Evolutionary conservation across 345 rosid species (phyloP), one percentile per base, ranked within the genome.

Genomic region (Sisymbrium altissimum): DNA sequence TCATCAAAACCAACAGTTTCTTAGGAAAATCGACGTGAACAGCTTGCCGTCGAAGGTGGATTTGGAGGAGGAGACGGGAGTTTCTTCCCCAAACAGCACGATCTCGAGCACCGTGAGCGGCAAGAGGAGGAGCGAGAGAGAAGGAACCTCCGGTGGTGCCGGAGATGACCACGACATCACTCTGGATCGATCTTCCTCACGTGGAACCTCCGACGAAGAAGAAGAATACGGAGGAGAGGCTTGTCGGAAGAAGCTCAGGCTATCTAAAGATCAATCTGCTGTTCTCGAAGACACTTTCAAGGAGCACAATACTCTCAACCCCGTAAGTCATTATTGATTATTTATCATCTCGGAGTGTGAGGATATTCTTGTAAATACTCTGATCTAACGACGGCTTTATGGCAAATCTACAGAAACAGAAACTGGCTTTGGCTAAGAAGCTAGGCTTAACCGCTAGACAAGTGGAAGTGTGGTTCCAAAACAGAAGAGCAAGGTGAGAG

Each of bases 391-490:
- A 57, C 62, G 21, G 56, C 18, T 64, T 65, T 64, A 10, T 64
- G 12, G 67, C 29, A 9, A 41, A 39, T 58, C 0, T 68, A 23
- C 94, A 95, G 99, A 96, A 96, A 80, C 99, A 96, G 67, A 96
- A 92, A 77, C 5, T 81, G 84, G 93, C 89, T 45, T 79, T 96
- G 79, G 98, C 99, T 15, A 87, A 90, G 78, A 89, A 87, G 82
- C 84, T 95, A 49, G 85, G 93, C n/a, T 84, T 95, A 64, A 85
- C 94, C 55, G 84, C 98, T 13, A 83, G 99, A 52, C 98, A 95
- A 71, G 98, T 95, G 13, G 99, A 95, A 78, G 99, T 95, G 9
- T 95, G 99, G 99, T 95, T 95, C 83, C 99, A 95, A 66, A 95
- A 95, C 85, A 83, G 99, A 77, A 85, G 99, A 79, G 99, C 99